These are phyloP conservation scores for Populus trichocarpa DNA, from an alignment of 441 rosid genomes.

Conservation along the genomic window DNA sequence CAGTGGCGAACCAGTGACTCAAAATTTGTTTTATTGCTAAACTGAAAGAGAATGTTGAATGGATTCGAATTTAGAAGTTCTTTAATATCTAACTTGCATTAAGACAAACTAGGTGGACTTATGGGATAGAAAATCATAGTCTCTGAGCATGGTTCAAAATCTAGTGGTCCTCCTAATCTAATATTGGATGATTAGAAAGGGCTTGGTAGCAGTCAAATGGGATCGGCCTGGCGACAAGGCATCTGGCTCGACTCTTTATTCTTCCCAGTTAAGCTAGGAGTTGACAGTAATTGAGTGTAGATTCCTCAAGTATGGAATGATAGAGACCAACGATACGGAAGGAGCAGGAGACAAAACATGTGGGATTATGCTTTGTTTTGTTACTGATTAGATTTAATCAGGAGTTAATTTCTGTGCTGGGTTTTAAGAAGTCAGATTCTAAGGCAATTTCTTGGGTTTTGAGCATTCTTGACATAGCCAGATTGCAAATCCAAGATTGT, in stretches of 20 bases:
- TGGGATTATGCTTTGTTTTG: conserved; percentile 29
- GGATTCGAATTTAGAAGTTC: background rate
- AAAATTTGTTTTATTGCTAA: no score
- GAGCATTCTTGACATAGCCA: conserved; percentile 5
- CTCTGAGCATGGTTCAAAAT: no score
- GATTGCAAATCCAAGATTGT: background rate
- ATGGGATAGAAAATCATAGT: no score
- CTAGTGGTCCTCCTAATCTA: no score
- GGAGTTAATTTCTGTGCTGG: conserved; percentile 4
- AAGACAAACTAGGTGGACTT: no score
- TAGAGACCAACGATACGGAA: conserved; percentile 15
- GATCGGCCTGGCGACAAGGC: no score
- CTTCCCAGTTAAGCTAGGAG: background rate
- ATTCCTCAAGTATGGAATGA: conserved; percentile 1
- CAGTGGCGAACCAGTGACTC: background rate
- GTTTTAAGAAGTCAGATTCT: conserved; percentile 16
- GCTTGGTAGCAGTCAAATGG: no score
- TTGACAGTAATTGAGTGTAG: background rate
- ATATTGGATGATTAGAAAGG: no score
- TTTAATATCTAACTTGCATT: no score
- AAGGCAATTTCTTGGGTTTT: conserved; percentile 18
- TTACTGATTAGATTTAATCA: conserved; percentile 1
- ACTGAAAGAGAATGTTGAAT: background rate
- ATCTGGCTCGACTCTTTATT: background rate
- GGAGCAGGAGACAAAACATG: conserved; percentile 36